A percentile compares a stretch with the other conserved stretches of the same genome.
Conservation (phyloP, 2,329 filamentous ascomycete species). For the Polychaeton citri region DNA sequence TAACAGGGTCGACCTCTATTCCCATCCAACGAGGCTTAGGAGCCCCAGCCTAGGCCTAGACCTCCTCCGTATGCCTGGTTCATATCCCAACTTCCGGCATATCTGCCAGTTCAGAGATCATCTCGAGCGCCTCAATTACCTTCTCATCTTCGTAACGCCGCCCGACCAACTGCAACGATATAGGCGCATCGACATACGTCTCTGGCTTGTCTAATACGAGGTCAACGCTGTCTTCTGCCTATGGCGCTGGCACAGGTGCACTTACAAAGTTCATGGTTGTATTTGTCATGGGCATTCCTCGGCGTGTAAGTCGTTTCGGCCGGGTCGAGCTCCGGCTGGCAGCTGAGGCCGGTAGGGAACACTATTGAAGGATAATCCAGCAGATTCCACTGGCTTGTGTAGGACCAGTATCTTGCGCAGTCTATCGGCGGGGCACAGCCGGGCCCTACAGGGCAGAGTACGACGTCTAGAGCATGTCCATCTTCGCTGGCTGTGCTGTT, state of each 20-base stretch:
- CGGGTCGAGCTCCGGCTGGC: slow-evolving; percentile 26
- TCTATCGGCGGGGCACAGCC: slow-evolving; percentile 42
- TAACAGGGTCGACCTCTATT: no score
- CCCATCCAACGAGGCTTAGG: no score
- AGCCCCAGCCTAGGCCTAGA: no score
- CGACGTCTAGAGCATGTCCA: slow-evolving; percentile 38
- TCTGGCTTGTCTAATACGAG: slow-evolving; percentile 21
- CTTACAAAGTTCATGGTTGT: slow-evolving; percentile 35
- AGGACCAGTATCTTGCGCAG: slow-evolving; percentile 47
- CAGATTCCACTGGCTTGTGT: slow-evolving; percentile 55
- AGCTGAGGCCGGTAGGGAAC: slow-evolving; percentile 43
- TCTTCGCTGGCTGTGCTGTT: slow-evolving; percentile 14
- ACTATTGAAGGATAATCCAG: slow-evolving; percentile 45
- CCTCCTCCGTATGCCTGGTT: no score
- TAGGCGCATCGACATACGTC: slow-evolving; percentile 35
- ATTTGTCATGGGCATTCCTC: slow-evolving; percentile 34
- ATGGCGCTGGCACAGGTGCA: slow-evolving; percentile 5
- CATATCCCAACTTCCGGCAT: no score
- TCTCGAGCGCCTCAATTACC: slow-evolving; percentile 27
- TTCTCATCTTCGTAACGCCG: slow-evolving; percentile 43
- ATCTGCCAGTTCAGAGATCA: slow-evolving; percentile 17
- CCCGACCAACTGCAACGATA: slow-evolving; percentile 42
- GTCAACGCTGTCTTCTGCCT: slow-evolving; percentile 2
- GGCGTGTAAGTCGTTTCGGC: slow-evolving; percentile 23
- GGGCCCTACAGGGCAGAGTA: slow-evolving; percentile 47